A percentile compares a stretch with the other conserved stretches of the same genome.
These are phyloP conservation scores for Tieghemostelium lacteum DNA, from an alignment of 78 protist genomes.

Conservation along the genomic window DNA sequence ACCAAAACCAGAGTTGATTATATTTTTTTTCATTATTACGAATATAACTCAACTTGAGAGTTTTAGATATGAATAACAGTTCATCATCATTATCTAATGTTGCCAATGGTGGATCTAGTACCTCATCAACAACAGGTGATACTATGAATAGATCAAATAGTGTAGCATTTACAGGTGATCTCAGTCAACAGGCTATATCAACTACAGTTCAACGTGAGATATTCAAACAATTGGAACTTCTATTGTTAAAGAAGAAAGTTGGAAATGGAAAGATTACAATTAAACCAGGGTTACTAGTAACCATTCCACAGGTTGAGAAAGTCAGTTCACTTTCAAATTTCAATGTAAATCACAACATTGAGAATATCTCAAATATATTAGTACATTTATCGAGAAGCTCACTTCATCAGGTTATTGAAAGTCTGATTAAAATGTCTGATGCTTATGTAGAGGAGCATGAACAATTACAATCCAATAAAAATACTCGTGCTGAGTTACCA, in stretches of 20 bases:
- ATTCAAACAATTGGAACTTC: conserved; percentile 50
- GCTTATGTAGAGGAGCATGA: conserved; percentile 42
- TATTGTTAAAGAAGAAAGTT: conserved; percentile 33
- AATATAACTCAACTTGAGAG: no score
- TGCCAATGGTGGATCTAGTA: no score
- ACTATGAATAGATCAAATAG: no score
- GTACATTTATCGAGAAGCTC: conserved; percentile 31
- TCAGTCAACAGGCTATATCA: conserved; percentile 50
- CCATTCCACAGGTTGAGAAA: conserved; percentile 52
- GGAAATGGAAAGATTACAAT: conserved; percentile 34
- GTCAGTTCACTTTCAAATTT: background rate
- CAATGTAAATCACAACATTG: conserved; percentile 41
- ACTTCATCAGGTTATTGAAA: conserved; percentile 38
- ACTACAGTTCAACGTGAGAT: conserved; percentile 48
- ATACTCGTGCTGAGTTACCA: conserved; percentile 20
- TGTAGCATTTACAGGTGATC: conserved; percentile 43
- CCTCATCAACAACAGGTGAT: no score
- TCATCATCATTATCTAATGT: no score
- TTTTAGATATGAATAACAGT: no score
- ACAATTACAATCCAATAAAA: background rate
- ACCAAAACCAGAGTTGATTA: no score
- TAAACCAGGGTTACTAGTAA: conserved; percentile 45
- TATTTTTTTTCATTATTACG: no score
- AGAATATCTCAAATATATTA: conserved; percentile 48
- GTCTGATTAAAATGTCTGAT: conserved; percentile 63